Base-by-base conservation (phyloP, 2,329 filamentous ascomycete genomes). In the Epichloe uncinata region DNA sequence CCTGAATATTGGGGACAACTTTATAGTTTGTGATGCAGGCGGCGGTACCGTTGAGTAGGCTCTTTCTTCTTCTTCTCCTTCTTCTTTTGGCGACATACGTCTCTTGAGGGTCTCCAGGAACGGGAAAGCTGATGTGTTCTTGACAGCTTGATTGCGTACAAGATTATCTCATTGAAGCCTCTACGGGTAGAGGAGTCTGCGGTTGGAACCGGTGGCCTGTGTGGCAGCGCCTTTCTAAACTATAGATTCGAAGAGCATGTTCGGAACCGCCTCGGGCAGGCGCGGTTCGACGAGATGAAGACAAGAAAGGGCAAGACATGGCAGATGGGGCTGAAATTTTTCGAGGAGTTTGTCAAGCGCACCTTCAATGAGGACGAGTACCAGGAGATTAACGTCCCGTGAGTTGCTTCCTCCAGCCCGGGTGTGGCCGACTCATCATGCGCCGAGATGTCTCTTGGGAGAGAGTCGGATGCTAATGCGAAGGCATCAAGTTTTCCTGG, bases 241-340 rank as follows among this genome's bases (percentile, higher is more conserved):
- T 88, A 87, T 59, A 71, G 85, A 1, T 90, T 91, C 57, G 84
- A 89, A 62, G 86, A 89, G 59, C 81, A 88, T 58, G 82, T 90
- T 37, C 76, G 78, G 57, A 71, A 66, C 49, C 76, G 85, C 1
- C 75, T 91, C 9, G 86, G 86, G 1, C 72, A 75, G 37, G 75
- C 75, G 35, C 71, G 76, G 3, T 88, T 88, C 60, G 78, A 83
- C 33, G 78, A 82, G 65, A 88, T 91, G 82, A 85, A 85, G 61
- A 64, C 78, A 48, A 86, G 85, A 66, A 88, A 88, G 64, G 77
- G 77, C 3, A 88, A 86, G 66, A 87, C 82, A 1, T 90, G 85
- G 84, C 85, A 84, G 63, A 83, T 83, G 80, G 86, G 82, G 2
- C 69, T 90, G 47, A 77, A 80, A 50, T 89, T 88, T 91, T 88